A percentile compares a stretch with the other conserved stretches of the same genome.
These are phyloP conservation scores for Cardiospermum halicacabum DNA, from an alignment of 345 rosid species.

Conservation along the genomic window DNA sequence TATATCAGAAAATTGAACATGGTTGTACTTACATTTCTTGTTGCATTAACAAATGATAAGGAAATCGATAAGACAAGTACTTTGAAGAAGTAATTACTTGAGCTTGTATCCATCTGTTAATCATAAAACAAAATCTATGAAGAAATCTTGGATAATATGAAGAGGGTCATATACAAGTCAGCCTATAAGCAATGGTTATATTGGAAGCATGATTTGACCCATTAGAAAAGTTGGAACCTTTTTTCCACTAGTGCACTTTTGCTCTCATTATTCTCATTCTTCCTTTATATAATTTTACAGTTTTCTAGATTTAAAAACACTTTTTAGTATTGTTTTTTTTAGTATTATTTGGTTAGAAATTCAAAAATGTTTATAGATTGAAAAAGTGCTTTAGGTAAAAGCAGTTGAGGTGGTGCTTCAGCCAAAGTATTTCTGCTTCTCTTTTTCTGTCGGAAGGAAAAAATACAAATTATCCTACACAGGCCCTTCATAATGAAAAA, in stretches of 20 bases:
- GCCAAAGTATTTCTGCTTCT: no score
- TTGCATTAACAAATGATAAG: conserved; percentile 10
- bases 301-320: no score
- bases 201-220: background rate
- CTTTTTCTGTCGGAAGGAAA: no score
- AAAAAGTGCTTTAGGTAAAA: no score
- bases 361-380: no score
- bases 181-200: background rate
- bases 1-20: background rate
- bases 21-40: conserved; percentile 12
- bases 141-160: background rate
- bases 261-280: conserved; percentile 3
- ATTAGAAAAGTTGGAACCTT: conserved; percentile 1
- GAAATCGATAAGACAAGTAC: conserved; percentile 7
- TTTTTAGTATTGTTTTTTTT: no score
- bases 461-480: no score
- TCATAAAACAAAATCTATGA: background rate
- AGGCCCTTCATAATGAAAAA: no score
- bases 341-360: no score
- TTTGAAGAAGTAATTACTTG: background rate
- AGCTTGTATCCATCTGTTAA: conserved; percentile 5
- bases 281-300: background rate
- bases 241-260: background rate
- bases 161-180: conserved; percentile 1
- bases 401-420: no score